These are phyloP conservation scores for Phaeolepiota aurea DNA, from an alignment of 768 basidiomycete genomes.

Conservation along the genomic window DNA sequence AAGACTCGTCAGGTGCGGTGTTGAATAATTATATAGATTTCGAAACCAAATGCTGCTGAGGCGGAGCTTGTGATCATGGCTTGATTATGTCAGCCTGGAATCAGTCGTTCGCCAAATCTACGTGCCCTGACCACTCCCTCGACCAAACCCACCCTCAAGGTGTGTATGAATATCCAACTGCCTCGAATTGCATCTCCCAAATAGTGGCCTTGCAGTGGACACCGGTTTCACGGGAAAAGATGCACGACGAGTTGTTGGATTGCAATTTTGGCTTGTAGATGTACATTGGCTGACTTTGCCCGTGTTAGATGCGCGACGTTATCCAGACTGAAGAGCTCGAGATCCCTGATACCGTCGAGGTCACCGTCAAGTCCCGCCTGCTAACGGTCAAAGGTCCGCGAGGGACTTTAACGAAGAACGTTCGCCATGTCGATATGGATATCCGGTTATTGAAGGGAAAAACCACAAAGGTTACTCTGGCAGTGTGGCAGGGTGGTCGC, in stretches of 20 bases:
- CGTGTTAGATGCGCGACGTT: slow-evolving; percentile 82
- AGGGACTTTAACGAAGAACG: slow-evolving; percentile 85
- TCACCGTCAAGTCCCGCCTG: slow-evolving; percentile 84
- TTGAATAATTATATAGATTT: no score
- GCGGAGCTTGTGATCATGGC: no score
- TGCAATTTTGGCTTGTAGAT: slow-evolving; percentile 21
- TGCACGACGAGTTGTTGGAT: slow-evolving; percentile 23
- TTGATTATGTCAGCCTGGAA: no score
- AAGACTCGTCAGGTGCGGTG: no score
- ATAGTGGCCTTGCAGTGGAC: slow-evolving; percentile 9
- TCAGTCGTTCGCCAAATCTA: no score
- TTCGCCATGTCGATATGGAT: slow-evolving; percentile 93
- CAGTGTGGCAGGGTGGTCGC: slow-evolving; percentile 96
- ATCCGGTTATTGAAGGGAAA: slow-evolving; percentile 78
- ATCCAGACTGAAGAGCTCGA: slow-evolving; percentile 90
- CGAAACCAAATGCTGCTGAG: no score
- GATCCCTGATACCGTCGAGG: slow-evolving; percentile 78
- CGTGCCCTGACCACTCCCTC: no score
- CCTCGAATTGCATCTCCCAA: no score
- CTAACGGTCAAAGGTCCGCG: slow-evolving; percentile 91
- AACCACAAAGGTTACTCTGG: slow-evolving; percentile 74
- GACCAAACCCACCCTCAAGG: slow-evolving; percentile 25
- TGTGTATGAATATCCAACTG: slow-evolving; percentile 24
- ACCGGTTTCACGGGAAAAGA: slow-evolving; percentile 14
- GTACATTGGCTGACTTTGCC: slow-evolving; percentile 19